These are phyloP conservation scores for Pezicula radicicola DNA, from an alignment of 2,329 filamentous ascomycete species.

Conservation along the genomic window DNA sequence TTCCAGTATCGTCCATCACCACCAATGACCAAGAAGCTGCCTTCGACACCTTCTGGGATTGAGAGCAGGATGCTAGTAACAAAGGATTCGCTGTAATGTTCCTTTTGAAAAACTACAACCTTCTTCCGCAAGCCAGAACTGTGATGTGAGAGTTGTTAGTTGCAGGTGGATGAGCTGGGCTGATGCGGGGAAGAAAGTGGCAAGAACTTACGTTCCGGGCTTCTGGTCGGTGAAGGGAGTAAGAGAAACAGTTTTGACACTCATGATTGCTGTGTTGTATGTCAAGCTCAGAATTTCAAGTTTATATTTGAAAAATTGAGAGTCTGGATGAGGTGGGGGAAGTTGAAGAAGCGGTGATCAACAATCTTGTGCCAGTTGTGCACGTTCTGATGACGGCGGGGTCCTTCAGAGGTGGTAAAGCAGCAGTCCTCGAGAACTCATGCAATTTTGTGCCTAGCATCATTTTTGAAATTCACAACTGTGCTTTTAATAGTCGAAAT, in stretches of 20 bases:
- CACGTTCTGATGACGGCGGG: neutral
- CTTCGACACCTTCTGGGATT: slow-evolving; percentile 90
- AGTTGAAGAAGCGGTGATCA: slow-evolving; percentile 5
- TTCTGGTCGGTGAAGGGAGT: slow-evolving; percentile 94
- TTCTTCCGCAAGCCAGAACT: slow-evolving; percentile 99
- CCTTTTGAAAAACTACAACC: slow-evolving; percentile 95
- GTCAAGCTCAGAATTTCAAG: slow-evolving; percentile 5
- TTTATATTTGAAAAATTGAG: slow-evolving; percentile 4
- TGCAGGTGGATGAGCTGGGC: slow-evolving; percentile 21
- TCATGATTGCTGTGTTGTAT: slow-evolving; percentile 52
- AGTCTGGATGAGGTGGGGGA: slow-evolving; percentile 2
- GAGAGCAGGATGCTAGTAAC: slow-evolving; percentile 91
- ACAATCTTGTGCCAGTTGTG: neutral
- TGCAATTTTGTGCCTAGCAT: too few species aligned
- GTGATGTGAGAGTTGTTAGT: slow-evolving; percentile 15
- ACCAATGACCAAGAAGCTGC: slow-evolving; percentile 84
- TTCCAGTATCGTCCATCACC: slow-evolving; percentile 98
- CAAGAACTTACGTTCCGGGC: slow-evolving; percentile 85
- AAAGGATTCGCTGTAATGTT: slow-evolving; percentile 95
- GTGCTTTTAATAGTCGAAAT: too few species aligned
- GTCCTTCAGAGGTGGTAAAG: neutral
- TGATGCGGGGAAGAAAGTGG: slow-evolving; percentile 21
- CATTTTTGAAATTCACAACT: too few species aligned
- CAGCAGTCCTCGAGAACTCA: too few species aligned
- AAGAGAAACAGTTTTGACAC: slow-evolving; percentile 74